Conservation (phyloP, 345 rosid species). For the Lepidium africanum region DNA sequence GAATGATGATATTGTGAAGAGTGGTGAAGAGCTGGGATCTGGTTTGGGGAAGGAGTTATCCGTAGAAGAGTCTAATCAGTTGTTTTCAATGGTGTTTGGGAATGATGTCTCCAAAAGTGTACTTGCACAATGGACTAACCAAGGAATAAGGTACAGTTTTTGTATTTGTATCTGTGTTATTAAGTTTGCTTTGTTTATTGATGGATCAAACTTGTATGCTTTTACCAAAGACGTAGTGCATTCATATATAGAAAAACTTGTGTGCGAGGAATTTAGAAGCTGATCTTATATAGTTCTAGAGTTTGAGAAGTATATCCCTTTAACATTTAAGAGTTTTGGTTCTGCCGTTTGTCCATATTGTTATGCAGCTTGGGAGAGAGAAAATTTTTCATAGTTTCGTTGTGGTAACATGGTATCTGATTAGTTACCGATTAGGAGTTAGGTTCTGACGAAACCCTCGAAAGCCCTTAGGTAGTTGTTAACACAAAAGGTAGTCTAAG, state of each 20-base stretch:
- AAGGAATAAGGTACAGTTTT: slow-evolving; percentile 73
- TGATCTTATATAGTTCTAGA: neutral
- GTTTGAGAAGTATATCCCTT: neutral
- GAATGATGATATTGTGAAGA: slow-evolving; percentile 13
- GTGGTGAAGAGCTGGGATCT: slow-evolving; percentile 25
- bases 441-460: neutral
- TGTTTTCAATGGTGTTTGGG: slow-evolving; percentile 79
- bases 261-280: neutral
- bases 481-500: neutral
- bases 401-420: neutral
- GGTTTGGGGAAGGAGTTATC: slow-evolving; percentile 26
- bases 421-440: neutral
- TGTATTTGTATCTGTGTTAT: neutral
- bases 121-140: slow-evolving; percentile 93
- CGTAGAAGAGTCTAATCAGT: slow-evolving; percentile 48
- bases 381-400: neutral
- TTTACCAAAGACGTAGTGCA: neutral
- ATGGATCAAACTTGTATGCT: neutral
- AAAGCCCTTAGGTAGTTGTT: neutral
- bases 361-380: neutral
- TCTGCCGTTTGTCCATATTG: neutral
- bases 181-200: neutral
- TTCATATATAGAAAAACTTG: neutral
- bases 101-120: slow-evolving; percentile 57
- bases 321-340: neutral